Percentiles rank a stretch among this genome's conserved stretches.
These are phyloP conservation scores for Alternaria solani DNA, from an alignment of 2,329 filamentous ascomycete genomes.

Conservation along the genomic window DNA sequence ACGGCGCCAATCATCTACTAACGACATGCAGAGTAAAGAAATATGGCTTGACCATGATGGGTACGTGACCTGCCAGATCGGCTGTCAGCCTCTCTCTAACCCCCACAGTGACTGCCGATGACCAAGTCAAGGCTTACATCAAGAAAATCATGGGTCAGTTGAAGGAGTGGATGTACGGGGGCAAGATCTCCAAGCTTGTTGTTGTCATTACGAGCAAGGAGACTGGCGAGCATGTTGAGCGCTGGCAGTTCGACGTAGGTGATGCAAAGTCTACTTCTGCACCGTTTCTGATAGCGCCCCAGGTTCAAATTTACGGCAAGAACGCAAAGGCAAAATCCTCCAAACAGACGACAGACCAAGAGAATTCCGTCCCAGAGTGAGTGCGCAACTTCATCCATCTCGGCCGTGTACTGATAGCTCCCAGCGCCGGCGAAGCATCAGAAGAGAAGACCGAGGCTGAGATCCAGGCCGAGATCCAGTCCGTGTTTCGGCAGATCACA, in stretches of 20 bases:
- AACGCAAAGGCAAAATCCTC: slow-evolving; percentile 59
- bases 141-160: slow-evolving; percentile 99
- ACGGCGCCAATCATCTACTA: slow-evolving; percentile 11
- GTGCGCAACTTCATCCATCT: slow-evolving; percentile 24
- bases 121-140: slow-evolving; percentile 98
- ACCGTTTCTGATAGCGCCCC: slow-evolving; percentile 33
- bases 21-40: slow-evolving; percentile 78
- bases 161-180: slow-evolving; percentile 95
- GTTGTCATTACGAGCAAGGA: slow-evolving; percentile 98
- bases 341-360: slow-evolving; percentile 67
- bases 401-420: slow-evolving; percentile 29
- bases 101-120: slow-evolving; percentile 80
- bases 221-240: slow-evolving; percentile 92
- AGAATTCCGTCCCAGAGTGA: slow-evolving; percentile 70
- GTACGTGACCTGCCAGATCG: slow-evolving; percentile 54
- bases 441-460: slow-evolving; percentile 87
- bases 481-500: slow-evolving; percentile 97
- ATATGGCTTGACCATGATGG: slow-evolving; percentile 98
- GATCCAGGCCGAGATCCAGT: slow-evolving; percentile 94
- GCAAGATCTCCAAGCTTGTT: slow-evolving; percentile 96
- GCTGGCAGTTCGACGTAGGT: slow-evolving; percentile 94
- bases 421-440: slow-evolving; percentile 40
- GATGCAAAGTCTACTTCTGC: slow-evolving; percentile 41
- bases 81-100: slow-evolving; percentile 23
- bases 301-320: slow-evolving; percentile 67